A percentile compares a stretch with the other conserved stretches of the same genome.
These are phyloP conservation scores for Teratosphaeria viscida DNA, from an alignment of 2,329 filamentous ascomycete species.

Conservation along the genomic window DNA sequence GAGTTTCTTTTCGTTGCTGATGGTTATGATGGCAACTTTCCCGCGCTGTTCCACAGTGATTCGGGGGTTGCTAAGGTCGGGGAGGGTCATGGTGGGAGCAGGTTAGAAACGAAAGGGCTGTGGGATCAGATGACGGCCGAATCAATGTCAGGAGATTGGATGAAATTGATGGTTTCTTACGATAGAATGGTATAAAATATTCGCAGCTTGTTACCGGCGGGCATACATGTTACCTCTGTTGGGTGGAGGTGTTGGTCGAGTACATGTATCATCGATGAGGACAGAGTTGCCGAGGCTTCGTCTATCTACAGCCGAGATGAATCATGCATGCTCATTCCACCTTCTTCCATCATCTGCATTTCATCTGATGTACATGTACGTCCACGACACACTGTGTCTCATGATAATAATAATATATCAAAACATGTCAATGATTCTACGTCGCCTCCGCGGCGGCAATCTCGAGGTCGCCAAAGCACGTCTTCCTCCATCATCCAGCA, in stretches of 20 bases:
- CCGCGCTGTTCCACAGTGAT: conserved; percentile 32
- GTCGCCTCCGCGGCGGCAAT: conserved; percentile 55
- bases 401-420: neutral
- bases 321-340: neutral
- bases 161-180: too few relatives aligned
- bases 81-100: neutral
- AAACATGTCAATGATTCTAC: conserved; percentile 42
- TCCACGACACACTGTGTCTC: neutral
- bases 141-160: rapidly evolving
- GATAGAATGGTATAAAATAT: too few relatives aligned
- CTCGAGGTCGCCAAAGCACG: conserved; percentile 87
- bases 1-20: conserved; percentile 77
- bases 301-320: neutral
- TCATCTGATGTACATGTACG: neutral
- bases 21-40: conserved; percentile 71
- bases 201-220: too few relatives aligned
- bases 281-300: neutral
- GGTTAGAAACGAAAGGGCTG: neutral
- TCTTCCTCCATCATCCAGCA: neutral
- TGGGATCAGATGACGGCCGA: neutral
- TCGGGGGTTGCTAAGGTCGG: neutral
- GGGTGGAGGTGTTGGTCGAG: neutral
- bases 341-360: neutral
- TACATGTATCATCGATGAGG: neutral
- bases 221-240: neutral